Conservation (phyloP, 2,329 filamentous ascomycete genomes). For the Pseudocercospora cruenta region DNA sequence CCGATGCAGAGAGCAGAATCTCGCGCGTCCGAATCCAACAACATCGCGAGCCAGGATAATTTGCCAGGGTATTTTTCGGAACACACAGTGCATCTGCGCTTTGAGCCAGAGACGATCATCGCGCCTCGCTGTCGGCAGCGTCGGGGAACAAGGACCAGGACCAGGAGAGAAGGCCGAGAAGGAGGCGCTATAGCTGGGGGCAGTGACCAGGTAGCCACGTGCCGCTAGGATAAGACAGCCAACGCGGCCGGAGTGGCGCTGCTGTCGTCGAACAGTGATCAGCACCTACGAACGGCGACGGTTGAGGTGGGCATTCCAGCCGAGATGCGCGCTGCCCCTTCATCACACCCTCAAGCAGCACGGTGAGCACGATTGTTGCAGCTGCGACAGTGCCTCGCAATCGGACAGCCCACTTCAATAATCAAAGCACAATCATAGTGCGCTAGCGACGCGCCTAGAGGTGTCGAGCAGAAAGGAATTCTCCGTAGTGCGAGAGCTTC, state of each 20-base stretch:
- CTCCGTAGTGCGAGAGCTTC: slow-evolving; percentile 17
- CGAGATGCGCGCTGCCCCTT: not conserved
- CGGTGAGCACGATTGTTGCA: not conserved
- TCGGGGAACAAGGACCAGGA: slow-evolving; percentile 1
- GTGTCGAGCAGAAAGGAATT: slow-evolving; percentile 25
- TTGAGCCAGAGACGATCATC: slow-evolving; percentile 1
- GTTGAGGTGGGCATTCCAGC: not conserved
- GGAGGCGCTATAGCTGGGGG: not conserved
- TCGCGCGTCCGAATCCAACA: not conserved
- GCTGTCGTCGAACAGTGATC: slow-evolving; percentile 2
- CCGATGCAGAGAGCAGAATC: not conserved
- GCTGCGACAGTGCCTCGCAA: not conserved
- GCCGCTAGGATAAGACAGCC: not conserved
- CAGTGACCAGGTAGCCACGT: not conserved
- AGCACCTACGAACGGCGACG: not conserved
- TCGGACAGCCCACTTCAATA: not conserved
- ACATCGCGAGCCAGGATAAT: not conserved
- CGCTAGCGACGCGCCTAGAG: slow-evolving; percentile 18
- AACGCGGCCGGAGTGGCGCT: slow-evolving; percentile 3
- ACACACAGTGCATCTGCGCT: slow-evolving; percentile 3
- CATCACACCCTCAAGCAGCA: not conserved
- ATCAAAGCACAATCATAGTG: not conserved
- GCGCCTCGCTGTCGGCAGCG: slow-evolving; percentile 1
- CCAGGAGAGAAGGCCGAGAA: not conserved
- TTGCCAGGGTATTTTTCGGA: slow-evolving; percentile 3